These are phyloP conservation scores for Annona squamosa DNA, from an alignment of 164 flowering plant species.

Conservation along the genomic window DNA sequence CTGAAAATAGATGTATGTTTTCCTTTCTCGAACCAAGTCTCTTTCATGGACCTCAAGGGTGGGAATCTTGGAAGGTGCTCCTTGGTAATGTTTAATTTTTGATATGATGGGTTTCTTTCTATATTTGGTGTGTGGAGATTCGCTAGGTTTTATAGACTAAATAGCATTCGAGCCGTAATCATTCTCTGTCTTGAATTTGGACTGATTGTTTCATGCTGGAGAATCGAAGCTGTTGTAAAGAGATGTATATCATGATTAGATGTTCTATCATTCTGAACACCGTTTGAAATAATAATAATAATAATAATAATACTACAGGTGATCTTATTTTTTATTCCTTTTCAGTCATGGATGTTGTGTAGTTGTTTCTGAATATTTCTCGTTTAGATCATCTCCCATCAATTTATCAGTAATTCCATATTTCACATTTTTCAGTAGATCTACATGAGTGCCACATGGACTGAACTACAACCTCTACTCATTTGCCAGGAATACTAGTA, in stretches of 20 bases:
- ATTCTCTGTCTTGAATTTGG: neutral
- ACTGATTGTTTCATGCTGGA: neutral
- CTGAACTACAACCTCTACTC: neutral
- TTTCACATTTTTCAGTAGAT: neutral
- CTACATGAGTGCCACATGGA: neutral
- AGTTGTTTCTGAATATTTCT: neutral
- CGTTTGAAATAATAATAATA: neutral
- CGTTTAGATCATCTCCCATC: neutral
- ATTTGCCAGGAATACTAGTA: conserved; percentile 8
- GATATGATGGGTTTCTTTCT: neutral
- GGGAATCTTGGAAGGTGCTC: neutral
- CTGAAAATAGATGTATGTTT: neutral
- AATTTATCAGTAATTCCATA: neutral
- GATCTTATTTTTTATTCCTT: neutral
- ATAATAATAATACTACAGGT: neutral
- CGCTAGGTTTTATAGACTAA: neutral
- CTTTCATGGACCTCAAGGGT: neutral
- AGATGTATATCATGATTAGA: neutral
- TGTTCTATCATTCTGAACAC: neutral
- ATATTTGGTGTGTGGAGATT: neutral
- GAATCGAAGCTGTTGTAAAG: neutral
- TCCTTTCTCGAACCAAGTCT: neutral
- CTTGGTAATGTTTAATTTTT: neutral
- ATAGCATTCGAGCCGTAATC: neutral
- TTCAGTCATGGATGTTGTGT: neutral